These are phyloP conservation scores for Ustilago xerochloae DNA, from an alignment of 1,284 basidiomycete species.

Conservation along the genomic window DNA sequence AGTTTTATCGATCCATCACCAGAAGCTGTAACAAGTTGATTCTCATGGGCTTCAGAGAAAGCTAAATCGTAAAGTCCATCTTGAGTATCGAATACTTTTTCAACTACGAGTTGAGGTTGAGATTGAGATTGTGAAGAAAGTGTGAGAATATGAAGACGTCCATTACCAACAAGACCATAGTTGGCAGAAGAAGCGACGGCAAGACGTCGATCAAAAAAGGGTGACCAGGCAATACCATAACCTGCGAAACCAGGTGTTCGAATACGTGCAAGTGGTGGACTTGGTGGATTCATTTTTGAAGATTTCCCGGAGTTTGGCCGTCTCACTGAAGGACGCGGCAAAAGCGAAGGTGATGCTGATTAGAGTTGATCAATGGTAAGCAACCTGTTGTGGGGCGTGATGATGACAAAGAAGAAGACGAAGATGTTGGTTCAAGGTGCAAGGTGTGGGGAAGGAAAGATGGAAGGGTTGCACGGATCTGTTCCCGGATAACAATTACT, in stretches of 20 bases:
- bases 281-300: slow-evolving; percentile 22
- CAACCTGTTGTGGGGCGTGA: background rate
- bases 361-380: background rate
- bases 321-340: too few species aligned
- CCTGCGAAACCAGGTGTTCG: slow-evolving; percentile 77
- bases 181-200: slow-evolving; percentile 92
- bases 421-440: background rate
- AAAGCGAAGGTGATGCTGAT: background rate
- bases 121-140: slow-evolving; percentile 8
- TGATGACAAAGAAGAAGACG: background rate
- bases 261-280: slow-evolving; percentile 36
- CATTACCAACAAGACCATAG: slow-evolving; percentile 94
- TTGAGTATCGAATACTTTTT: slow-evolving; percentile 81
- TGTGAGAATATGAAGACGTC: slow-evolving; percentile 68
- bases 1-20: slow-evolving; percentile 91
- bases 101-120: slow-evolving; percentile 26
- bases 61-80: slow-evolving; percentile 92
- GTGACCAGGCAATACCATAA: slow-evolving; percentile 88
- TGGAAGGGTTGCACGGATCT: background rate
- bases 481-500: too few species aligned
- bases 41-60: slow-evolving; percentile 93
- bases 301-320: background rate
- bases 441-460: background rate
- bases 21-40: slow-evolving; percentile 87
- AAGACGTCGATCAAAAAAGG: slow-evolving; percentile 83